Percentiles rank a stretch among this genome's conserved stretches.
phyloP scores from a whole-genome alignment of 352 stramenopile species.

The Phytophthora tubulina region DNA sequence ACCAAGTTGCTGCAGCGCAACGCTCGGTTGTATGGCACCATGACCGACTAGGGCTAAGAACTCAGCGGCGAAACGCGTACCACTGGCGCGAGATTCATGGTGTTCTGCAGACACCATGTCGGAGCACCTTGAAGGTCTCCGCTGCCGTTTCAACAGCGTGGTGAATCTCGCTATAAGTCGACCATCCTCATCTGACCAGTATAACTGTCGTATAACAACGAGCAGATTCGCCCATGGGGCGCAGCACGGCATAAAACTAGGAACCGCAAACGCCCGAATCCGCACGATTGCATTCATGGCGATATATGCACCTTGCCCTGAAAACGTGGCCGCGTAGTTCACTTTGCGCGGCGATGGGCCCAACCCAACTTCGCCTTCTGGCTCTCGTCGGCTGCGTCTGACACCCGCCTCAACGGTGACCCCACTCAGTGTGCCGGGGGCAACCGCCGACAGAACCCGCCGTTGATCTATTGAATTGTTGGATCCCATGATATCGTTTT shows the following conservation, averaged over 20 bases:
- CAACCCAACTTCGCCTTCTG: conserved; percentile 19
- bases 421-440: conserved; percentile 33
- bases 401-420: conserved; percentile 13
- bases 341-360: conserved; percentile 24
- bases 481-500: neutral
- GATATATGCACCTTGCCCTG: conserved; percentile 13
- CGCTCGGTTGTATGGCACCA: neutral
- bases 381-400: conserved; percentile 6
- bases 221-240: conserved; percentile 18
- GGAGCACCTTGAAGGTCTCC: conserved; percentile 21
- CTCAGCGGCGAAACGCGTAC: conserved; percentile 22
- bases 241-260: conserved; percentile 1
- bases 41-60: conserved; percentile 1
- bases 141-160: conserved; percentile 4
- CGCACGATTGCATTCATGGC: conserved; percentile 1
- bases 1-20: neutral
- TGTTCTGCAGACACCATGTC: conserved; percentile 5
- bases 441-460: neutral
- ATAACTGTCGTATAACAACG: neutral
- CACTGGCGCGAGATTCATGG: conserved; percentile 32
- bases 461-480: conserved; percentile 2
- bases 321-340: neutral
- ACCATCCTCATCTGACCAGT: conserved; percentile 19
- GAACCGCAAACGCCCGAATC: conserved; percentile 5
- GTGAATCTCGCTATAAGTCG: conserved; percentile 21